Conservation (phyloP, 2,329 filamentous ascomycete genomes). For the Trichoderma breve region DNA sequence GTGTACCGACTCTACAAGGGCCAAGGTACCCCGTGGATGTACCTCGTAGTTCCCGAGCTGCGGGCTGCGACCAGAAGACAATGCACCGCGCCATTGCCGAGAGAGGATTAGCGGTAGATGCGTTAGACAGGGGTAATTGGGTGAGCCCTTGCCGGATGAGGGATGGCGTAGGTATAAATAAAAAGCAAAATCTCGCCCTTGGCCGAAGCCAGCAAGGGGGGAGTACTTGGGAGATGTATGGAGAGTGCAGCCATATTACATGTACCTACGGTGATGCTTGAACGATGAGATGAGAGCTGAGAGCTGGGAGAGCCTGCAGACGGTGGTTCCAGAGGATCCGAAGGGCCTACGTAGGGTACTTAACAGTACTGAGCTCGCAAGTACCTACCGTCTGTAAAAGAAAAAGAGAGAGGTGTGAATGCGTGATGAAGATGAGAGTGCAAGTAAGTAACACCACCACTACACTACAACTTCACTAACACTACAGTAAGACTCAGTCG, state of each 20-base stretch:
- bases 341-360: background rate
- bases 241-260: background rate
- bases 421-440: background rate
- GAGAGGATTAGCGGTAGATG: background rate
- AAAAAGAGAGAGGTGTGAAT: background rate
- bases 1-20: background rate
- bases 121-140: background rate
- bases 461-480: background rate
- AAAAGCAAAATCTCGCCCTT: background rate
- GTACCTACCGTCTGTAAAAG: background rate
- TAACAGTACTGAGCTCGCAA: no score
- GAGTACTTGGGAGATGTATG: background rate
- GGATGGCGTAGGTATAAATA: constrained; percentile 10
- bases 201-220: background rate
- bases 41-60: constrained; percentile 1
- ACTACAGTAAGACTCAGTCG: background rate
- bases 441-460: background rate
- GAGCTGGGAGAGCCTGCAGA: background rate
- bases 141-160: background rate
- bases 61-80: constrained; percentile 1
- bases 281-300: background rate
- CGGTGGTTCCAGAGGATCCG: background rate
- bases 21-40: background rate
- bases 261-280: background rate
- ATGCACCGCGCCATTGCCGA: background rate